Evolutionary conservation across 345 rosid genomes (phyloP), one percentile per base, ranked within the genome.

Genomic region (Orychophragmus violaceus): DNA sequence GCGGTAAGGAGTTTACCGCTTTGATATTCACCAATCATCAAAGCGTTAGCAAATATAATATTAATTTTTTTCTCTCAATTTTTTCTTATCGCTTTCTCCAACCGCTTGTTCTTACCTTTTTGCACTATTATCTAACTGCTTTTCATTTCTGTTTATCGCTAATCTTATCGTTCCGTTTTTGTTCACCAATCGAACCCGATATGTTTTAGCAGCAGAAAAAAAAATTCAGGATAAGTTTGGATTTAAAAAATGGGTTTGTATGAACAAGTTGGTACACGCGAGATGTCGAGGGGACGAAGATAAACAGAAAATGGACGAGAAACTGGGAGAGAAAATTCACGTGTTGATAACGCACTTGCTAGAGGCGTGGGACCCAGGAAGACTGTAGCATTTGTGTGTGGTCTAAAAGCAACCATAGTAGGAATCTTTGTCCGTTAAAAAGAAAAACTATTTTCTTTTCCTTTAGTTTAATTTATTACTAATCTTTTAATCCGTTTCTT

Each of bases 351-450:
- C 51, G 77, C 77, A 72, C 61, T 72, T 57, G 75, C 50, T 18
- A 56, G 64, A 11, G 45, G 45, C 17, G 77, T 74, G 82, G 86
- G 81, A 55, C 82, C 87, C 86, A 72, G 44, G 7, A 68, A 77
- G 22, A 59, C 74, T 71, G 83, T 83, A 44, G 76, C 83, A 72
- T 78, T 71, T 81, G 77, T 78, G 85, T 72, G 54, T 81, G 84
- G 84, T 75, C 79, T 70, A 70, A 81, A 82, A 61, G 83, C 86
- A 80, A 71, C 85, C 70, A 56, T 58, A 11, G 69, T 45, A 54
- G 86, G 87, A 83, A 84, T 84, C 93, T 84, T 77, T 84, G 83
- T 82, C 87, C 82, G 72, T 54, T 39, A 51, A 63, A 66, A 62
- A 51, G 22, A 25, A 68, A 61, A 62, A 37, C 50, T 1, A 24